phyloP scores from a whole-genome alignment of 23 red algal genomes.

The Gracilariopsis chorda region DNA sequence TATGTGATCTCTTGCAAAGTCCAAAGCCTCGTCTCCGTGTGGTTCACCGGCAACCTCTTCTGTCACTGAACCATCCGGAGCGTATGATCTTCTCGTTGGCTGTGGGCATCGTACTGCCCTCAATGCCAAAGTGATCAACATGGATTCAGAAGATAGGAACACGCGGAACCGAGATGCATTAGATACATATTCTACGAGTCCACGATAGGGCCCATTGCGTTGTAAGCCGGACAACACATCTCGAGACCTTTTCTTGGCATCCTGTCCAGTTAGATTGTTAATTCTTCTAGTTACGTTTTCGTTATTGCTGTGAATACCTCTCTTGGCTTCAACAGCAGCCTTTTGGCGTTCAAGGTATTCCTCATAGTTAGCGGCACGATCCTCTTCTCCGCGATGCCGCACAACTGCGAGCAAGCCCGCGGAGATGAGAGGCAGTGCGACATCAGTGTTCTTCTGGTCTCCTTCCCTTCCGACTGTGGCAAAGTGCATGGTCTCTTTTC shows the following conservation, averaged over 20 bases:
- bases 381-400: slow-evolving; percentile 75
- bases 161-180: slow-evolving; percentile 65
- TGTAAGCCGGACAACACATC: slow-evolving; percentile 70
- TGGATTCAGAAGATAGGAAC: slow-evolving; percentile 61
- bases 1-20: slow-evolving; percentile 68
- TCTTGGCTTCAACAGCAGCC: slow-evolving; percentile 61
- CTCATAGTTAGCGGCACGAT: slow-evolving; percentile 74
- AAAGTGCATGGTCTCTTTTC: slow-evolving; percentile 69
- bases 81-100: slow-evolving; percentile 34
- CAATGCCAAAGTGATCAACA: slow-evolving; percentile 73
- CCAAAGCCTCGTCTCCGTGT: slow-evolving; percentile 73
- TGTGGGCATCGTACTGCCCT: slow-evolving; percentile 69
- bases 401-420: slow-evolving; percentile 68
- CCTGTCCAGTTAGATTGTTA: slow-evolving; percentile 75
- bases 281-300: slow-evolving; percentile 17
- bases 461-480: slow-evolving; percentile 60
- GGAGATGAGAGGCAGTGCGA: slow-evolving; percentile 68
- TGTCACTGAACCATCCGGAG: slow-evolving; percentile 30
- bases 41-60: slow-evolving; percentile 51
- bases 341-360: slow-evolving; percentile 75
- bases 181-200: slow-evolving; percentile 74
- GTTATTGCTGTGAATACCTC: slow-evolving; percentile 64
- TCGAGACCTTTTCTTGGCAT: slow-evolving; percentile 72
- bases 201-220: slow-evolving; percentile 62
- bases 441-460: slow-evolving; percentile 66